Conservation (phyloP, 2,329 filamentous ascomycete genomes). For the Falciphora oryzae region DNA sequence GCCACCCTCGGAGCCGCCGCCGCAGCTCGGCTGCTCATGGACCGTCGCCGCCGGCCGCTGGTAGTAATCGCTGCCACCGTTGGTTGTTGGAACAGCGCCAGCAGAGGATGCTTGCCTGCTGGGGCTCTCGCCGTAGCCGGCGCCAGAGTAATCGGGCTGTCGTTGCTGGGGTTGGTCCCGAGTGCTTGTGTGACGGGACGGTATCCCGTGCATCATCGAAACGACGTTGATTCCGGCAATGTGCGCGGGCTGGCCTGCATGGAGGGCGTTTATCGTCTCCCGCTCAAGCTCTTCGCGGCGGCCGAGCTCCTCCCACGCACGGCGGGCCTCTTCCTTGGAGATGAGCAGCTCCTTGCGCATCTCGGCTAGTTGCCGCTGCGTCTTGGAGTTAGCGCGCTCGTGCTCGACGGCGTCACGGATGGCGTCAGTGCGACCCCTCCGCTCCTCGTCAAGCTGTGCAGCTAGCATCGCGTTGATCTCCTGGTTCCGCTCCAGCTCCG, state of each 20-base stretch:
- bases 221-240: constrained; percentile 94
- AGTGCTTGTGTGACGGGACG: constrained; percentile 46
- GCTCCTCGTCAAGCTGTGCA: constrained; percentile 66
- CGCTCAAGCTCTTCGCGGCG: constrained; percentile 89
- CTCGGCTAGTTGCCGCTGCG: constrained; percentile 75
- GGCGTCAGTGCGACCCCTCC: constrained; percentile 61
- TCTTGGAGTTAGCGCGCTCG: constrained; percentile 61
- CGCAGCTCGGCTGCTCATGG: constrained; percentile 33
- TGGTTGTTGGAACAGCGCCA: constrained; percentile 21
- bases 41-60: constrained; percentile 33
- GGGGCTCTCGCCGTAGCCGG: constrained; percentile 9
- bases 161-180: constrained; percentile 29
- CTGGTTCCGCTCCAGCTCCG: constrained; percentile 77
- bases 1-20: constrained; percentile 53
- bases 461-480: constrained; percentile 81
- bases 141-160: constrained; percentile 26
- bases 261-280: constrained; percentile 76
- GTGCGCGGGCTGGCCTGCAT: constrained; percentile 80
- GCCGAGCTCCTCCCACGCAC: constrained; percentile 96
- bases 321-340: constrained; percentile 89
- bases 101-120: constrained; percentile 15
- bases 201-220: constrained; percentile 73
- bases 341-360: constrained; percentile 92
- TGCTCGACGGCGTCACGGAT: constrained; percentile 60
- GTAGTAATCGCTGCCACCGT: constrained; percentile 34